These are phyloP conservation scores for Trichomonascaceae sp. DNA, from an alignment of 1,139 yeast genomes.

Conservation along the genomic window DNA sequence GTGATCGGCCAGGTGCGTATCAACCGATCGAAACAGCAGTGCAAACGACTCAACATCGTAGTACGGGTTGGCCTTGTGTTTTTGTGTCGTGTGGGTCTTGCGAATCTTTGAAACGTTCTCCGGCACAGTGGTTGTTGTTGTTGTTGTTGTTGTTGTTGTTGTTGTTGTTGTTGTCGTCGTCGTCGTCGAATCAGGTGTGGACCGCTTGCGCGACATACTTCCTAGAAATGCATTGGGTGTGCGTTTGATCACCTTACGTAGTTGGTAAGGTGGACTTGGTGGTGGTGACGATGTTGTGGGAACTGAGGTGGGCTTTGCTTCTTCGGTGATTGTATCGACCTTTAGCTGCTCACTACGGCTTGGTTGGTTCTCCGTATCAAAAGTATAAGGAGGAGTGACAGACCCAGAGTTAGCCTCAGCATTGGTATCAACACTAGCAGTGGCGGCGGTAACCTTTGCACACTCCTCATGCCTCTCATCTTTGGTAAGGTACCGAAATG, in stretches of 20 bases:
- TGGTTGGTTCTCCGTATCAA: too few relatives aligned
- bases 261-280: constrained; percentile 12
- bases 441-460: background rate
- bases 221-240: constrained; percentile 17
- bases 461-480: constrained; percentile 7
- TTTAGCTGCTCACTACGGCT: background rate
- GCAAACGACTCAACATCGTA: constrained; percentile 10
- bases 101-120: too few relatives aligned
- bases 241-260: constrained; percentile 14
- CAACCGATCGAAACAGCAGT: background rate
- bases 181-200: too few relatives aligned
- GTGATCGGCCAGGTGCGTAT: background rate
- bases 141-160: constrained; percentile 1
- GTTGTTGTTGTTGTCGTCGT: background rate
- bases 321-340: constrained; percentile 2
- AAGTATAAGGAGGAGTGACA: background rate
- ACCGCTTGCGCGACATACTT: too few relatives aligned
- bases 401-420: background rate
- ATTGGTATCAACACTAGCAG: too few relatives aligned
- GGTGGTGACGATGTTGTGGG: constrained; percentile 9
- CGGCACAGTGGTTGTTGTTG: too few relatives aligned
- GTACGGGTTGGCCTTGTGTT: too few relatives aligned
- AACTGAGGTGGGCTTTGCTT: too few relatives aligned
- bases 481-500: constrained; percentile 14
- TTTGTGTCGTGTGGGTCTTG: too few relatives aligned